These are phyloP conservation scores for Globisporangium canariense DNA, from an alignment of 352 stramenopile genomes.

Conservation along the genomic window DNA sequence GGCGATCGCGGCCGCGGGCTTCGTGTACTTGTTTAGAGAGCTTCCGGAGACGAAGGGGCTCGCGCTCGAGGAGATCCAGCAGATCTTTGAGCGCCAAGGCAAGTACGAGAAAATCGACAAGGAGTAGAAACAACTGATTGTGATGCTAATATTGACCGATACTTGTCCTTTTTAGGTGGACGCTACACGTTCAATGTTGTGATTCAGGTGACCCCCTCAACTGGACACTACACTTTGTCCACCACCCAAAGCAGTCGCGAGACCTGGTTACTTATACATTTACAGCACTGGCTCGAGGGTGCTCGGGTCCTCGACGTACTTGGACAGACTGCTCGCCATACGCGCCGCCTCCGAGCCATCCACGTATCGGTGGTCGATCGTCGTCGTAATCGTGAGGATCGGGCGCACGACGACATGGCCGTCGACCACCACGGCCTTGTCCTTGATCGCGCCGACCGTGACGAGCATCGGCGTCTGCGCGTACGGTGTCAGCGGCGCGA, in stretches of 20 bases:
- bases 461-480: conserved; percentile 65
- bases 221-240: neutral
- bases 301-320: conserved; percentile 49
- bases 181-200: neutral
- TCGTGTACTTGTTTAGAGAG: conserved; percentile 67
- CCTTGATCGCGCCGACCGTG: conserved; percentile 59
- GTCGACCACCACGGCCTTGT: conserved; percentile 59
- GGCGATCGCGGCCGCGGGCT: conserved; percentile 61
- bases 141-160: neutral
- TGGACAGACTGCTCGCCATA: conserved; percentile 53
- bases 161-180: neutral
- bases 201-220: neutral
- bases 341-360: conserved; percentile 56
- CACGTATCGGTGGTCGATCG: conserved; percentile 69
- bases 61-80: conserved; percentile 91
- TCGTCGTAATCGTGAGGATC: conserved; percentile 65
- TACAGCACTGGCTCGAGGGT: conserved; percentile 39
- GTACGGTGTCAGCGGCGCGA: conserved; percentile 62
- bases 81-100: conserved; percentile 62
- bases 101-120: conserved; percentile 45
- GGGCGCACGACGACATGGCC: conserved; percentile 54
- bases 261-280: neutral
- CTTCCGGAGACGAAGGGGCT: conserved; percentile 94
- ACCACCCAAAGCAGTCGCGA: too few species aligned
- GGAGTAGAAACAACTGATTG: conserved; percentile 6